Evolutionary conservation across 805 yeast genomes (phyloP), one percentile per base, ranked within the genome.

Genomic region (Starmerella apicola): DNA sequence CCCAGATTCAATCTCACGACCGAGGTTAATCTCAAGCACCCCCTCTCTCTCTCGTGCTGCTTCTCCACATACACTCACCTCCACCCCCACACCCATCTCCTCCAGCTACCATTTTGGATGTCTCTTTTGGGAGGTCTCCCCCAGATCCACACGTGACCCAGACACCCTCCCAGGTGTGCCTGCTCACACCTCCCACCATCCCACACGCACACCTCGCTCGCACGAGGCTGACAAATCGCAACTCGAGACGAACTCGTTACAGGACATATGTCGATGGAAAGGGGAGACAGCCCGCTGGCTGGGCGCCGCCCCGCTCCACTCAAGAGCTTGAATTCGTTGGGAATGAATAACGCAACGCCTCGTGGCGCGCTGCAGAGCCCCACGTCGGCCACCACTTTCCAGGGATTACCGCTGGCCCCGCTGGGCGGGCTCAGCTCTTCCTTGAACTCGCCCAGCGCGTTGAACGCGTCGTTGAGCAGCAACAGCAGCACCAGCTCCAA

Each of bases 271-370:
- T 34, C 51, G 24, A 26, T 44, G 46, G 52, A 47, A 35, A 43
- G 50, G 46, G 50, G 43, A 40, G 52, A 47, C 42, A 49, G 52
- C 51, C 52, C 52, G 45, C 51, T 46, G 48, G 51, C 52, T 29
- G 49, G 48, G 43, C 49, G 50, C 39, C 45, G 49, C 38, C 47
- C 49, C 40, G 44, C 44, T 33, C 42, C 41, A 12, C 37, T 36
- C 18, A n/a, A 32, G 20, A 32, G 32, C 32, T 7, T 25, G 19
- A 32, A 38, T 32, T 33, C 42, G 36, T 20, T 38, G 5, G 4
- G 17, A 15, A 32, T 32, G 15, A 7, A n/a, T 8, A 32, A 8
- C 17, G 6, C 22, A 8, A 6, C 25, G 26, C 9, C 29, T 22
- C 25, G 32, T 26, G 10, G 27, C 35, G 10, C 24, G 35, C 22